A percentile compares a stretch with the other conserved stretches of the same genome.
Evolutionary conservation across 2,329 filamentous ascomycete genomes (phyloP).

Genomic region (Albifimbria verrucaria): DNA sequence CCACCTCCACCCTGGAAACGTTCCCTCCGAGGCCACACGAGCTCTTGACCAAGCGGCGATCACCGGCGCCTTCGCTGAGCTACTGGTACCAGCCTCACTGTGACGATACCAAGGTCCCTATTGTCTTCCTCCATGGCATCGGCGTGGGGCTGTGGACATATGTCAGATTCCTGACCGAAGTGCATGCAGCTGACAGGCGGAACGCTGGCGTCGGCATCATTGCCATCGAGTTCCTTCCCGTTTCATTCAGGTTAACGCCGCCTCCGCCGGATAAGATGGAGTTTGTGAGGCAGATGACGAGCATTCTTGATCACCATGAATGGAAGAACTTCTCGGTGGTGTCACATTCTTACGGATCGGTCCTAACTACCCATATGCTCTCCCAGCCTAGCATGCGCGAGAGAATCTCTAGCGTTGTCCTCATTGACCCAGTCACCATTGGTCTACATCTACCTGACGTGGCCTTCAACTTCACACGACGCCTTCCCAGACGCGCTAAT

Average conservation of each 20-base stretch:
- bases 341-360: slow-evolving; percentile 63
- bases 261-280: slow-evolving; percentile 48
- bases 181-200: slow-evolving; percentile 34
- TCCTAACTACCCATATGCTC: slow-evolving; percentile 61
- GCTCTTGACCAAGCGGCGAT: slow-evolving; percentile 41
- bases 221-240: slow-evolving; percentile 61
- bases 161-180: slow-evolving; percentile 49
- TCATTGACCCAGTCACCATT: slow-evolving; percentile 62
- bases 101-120: slow-evolving; percentile 40
- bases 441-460: slow-evolving; percentile 67
- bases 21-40: slow-evolving; percentile 57
- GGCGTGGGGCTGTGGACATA: slow-evolving; percentile 66
- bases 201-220: slow-evolving; percentile 52
- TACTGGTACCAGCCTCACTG: slow-evolving; percentile 69
- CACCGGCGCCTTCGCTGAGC: slow-evolving; percentile 46
- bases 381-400: slow-evolving; percentile 42
- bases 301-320: slow-evolving; percentile 55
- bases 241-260: slow-evolving; percentile 60
- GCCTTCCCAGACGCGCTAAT: slow-evolving; percentile 53
- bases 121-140: slow-evolving; percentile 70
- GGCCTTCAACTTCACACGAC: slow-evolving; percentile 66
- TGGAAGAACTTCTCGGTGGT: slow-evolving; percentile 58
- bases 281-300: slow-evolving; percentile 53
- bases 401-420: slow-evolving; percentile 45
- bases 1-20: slow-evolving; percentile 29